Base-by-base conservation (phyloP, 2,329 filamentous ascomycete species). In the Eutypa lata region DNA sequence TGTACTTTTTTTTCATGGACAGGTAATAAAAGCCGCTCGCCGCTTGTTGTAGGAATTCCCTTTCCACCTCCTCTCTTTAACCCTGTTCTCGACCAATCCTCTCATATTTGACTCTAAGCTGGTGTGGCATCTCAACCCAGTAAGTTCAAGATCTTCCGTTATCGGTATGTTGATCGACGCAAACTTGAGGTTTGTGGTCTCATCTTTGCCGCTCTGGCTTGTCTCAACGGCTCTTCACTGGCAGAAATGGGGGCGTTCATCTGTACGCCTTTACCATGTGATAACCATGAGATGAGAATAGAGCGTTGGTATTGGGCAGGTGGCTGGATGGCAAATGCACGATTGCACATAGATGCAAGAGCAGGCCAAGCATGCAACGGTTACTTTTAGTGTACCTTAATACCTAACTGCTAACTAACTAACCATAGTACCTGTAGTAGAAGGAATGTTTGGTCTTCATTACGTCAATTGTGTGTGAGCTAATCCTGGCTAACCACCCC, bases 131-230 rank as follows among this genome's bases (percentile, higher is more conserved):
- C 5, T 28, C 22, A 14, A 28, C 13, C 13, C 40, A 21, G 62
- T 65, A 64, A 52, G 61, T 64, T 57, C 54, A 56, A 52, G 54
- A 63, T 59, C 56, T 56, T 54, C 55, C 53, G 22, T 53, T 59
- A 50, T n/a, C 28, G 24, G 49, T 47, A 37, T 50, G 53, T 51
- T 43, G 56, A 57, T 58, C 52, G 47, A 42, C 46, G 24, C 47
- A 33, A 45, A 13, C 40, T 26, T 19, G 19, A 47, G 40, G 43
- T 51, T 53, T 37, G 42, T 49, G 51, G 46, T 45, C 52, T 52
- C 44, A 44, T 52, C 19, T 26, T 16, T 8, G 22, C 14, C 11
- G 4, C 22, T 14, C 10, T 6, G 22, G 42, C 11, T 10, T n/a
- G 22, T 28, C 22, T 24, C 16, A 19, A 13, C n/a, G n/a, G n/a